Base-by-base conservation (phyloP, 495 filamentous ascomycete species). In the Penicillium cinerascens region DNA sequence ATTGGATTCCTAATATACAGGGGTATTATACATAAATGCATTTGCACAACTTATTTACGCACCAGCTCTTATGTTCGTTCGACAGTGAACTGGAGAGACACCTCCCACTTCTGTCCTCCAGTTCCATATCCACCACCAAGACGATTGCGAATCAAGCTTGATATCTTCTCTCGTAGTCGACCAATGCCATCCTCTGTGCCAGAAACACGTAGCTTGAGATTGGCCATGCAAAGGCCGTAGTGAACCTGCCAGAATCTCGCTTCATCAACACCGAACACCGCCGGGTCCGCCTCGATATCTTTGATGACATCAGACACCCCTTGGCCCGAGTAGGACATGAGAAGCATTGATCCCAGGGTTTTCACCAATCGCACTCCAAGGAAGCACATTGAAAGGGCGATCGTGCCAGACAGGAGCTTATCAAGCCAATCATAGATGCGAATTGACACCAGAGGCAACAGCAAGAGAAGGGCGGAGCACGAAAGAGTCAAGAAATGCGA, bases 231-330 rank as follows among this genome's bases (percentile, higher is more conserved):
- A 36, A 97, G 75, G 2, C 93, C 92, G 65, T 97, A 96, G 69
- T 98, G 93, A 17, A 97, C 95, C 74, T 98, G 93, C 93, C 93
- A 98, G 72, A 98, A 95, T 61, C 87, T 80, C 1, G 91, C 92
- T 63, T 96, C 92, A 47, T 95, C 88, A 45, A 98, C 82, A 1
- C 77, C 78, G 27, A 79, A 82, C 7, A 98, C 83, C 26, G 79
- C 78, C 7, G 85, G 84, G 48, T 96, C 91, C 6, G 82, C 78
- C 64, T 88, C 85, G 51, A 98, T 92, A 65, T 92, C 92, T 23
- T 80, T 80, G 49, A 98, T 74, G 2, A 96, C 87, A 40, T 87
- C 86, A 0, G 78, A 76, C 0, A 97, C 87, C 8, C 82, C 85
- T 22, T 66, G 67, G 0, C 78, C 80, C 9, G 79, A 81, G 63